A percentile compares a stretch with the other conserved stretches of the same genome.
phyloP scores from a whole-genome alignment of 345 rosid genomes.

The Eucalyptus caleyi region DNA sequence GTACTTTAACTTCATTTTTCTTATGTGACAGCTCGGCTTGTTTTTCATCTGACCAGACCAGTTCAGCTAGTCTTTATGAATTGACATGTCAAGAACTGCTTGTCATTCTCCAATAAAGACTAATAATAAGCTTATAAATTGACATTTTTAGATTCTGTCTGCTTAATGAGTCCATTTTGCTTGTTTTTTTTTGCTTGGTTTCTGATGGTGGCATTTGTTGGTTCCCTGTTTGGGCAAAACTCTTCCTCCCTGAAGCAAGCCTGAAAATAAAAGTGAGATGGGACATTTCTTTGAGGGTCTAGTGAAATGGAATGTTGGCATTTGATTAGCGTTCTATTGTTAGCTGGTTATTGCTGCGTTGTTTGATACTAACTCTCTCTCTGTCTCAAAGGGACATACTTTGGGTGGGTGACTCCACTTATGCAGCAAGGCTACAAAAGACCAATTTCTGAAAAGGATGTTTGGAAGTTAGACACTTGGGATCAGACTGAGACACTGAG shows the following conservation, averaged over 20 bases:
- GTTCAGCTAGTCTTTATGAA: neutral
- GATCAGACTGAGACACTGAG: conserved; percentile 73
- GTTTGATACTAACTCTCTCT: neutral
- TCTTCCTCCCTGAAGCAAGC: neutral
- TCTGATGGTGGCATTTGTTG: neutral
- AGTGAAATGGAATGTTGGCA: neutral
- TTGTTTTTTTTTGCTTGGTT: neutral
- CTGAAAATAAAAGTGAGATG: neutral
- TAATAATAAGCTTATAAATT: neutral
- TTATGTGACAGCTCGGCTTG: neutral
- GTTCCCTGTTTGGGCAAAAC: neutral
- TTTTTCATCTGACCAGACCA: neutral
- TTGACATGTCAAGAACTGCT: neutral
- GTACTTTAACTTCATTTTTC: neutral
- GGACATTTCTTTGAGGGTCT: neutral
- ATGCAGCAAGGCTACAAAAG: conserved; percentile 79
- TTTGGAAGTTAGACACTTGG: conserved; percentile 93
- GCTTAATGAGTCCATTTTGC: neutral
- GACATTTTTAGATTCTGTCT: neutral
- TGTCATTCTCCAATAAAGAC: neutral
- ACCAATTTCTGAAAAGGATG: conserved; percentile 85
- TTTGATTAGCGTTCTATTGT: neutral
- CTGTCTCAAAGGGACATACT: conserved; percentile 37
- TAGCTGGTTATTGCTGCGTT: neutral
- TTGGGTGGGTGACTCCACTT: conserved; percentile 85